A percentile compares a stretch with the other conserved stretches of the same genome.
Conservation (phyloP, 805 yeast genomes). For the Saturnispora bothae region DNA sequence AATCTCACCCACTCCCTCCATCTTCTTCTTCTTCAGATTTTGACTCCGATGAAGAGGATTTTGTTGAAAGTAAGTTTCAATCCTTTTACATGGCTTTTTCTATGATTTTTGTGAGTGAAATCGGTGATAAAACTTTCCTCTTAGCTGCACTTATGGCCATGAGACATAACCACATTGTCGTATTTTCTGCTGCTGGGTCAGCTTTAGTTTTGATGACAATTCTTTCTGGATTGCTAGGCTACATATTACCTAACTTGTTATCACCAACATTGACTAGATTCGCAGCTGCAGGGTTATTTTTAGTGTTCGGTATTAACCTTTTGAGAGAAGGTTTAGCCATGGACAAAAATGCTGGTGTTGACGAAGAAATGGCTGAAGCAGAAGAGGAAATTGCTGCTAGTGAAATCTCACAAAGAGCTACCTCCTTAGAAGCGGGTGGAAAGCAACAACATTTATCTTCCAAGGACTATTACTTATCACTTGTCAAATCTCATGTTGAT, state of each 20-base stretch:
- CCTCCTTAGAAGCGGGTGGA: constrained; percentile 52
- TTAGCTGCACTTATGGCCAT: constrained; percentile 98
- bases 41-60: not conserved
- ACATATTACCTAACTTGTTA: constrained; percentile 73
- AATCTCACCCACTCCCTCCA: constrained; percentile 1
- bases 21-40: not conserved
- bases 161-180: constrained; percentile 76
- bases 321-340: constrained; percentile 72
- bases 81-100: constrained; percentile 70
- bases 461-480: constrained; percentile 16
- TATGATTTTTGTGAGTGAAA: constrained; percentile 92
- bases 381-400: constrained; percentile 79
- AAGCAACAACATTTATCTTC: constrained; percentile 23
- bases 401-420: constrained; percentile 40
- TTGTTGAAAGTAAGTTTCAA: constrained; percentile 10
- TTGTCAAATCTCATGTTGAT: constrained; percentile 44
- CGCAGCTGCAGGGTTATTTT: constrained; percentile 69
- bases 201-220: constrained; percentile 87
- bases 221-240: constrained; percentile 84
- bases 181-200: constrained; percentile 79
- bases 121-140: constrained; percentile 94
- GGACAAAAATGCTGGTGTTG: constrained; percentile 78
- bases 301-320: constrained; percentile 72
- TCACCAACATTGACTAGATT: constrained; percentile 74
- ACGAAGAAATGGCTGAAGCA: constrained; percentile 93